Evolutionary conservation across 2,329 filamentous ascomycete genomes (phyloP).

Genomic region (Ilyonectria destructans): DNA sequence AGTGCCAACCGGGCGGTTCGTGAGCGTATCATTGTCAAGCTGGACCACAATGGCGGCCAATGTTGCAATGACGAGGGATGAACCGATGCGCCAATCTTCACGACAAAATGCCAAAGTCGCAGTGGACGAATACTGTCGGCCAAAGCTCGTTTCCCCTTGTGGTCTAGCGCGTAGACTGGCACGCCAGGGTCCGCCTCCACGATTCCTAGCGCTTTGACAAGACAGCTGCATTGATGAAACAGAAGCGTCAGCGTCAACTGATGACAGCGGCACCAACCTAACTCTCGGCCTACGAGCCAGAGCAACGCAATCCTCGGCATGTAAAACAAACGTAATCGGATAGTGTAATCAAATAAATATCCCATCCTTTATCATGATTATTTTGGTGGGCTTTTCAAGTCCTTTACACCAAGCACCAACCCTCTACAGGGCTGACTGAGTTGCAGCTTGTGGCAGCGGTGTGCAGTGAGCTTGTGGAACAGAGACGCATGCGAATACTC

Average conservation of each 20-base stretch:
- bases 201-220: slow-evolving; percentile 36
- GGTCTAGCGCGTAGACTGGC: slow-evolving; percentile 41
- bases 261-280: neutral
- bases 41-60: slow-evolving; percentile 36
- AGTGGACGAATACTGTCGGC: neutral
- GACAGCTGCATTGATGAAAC: slow-evolving; percentile 24
- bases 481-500: neutral
- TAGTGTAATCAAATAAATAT: neutral
- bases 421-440: neutral
- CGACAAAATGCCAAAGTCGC: slow-evolving; percentile 30
- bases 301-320: neutral
- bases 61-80: slow-evolving; percentile 11
- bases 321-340: neutral
- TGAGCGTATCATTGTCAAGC: slow-evolving; percentile 52
- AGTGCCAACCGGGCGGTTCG: slow-evolving; percentile 42
- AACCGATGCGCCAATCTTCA: slow-evolving; percentile 23
- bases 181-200: slow-evolving; percentile 40
- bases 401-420: neutral
- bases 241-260: neutral
- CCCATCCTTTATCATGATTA: neutral
- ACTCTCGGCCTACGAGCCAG: neutral
- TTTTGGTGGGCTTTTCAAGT: neutral
- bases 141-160: slow-evolving; percentile 46
- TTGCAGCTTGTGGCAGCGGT: neutral
- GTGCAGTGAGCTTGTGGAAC: neutral